Evolutionary conservation across 1,284 basidiomycete species (phyloP), one percentile per base, ranked within the genome.

Genomic region (Apiotrichum gamsii): DNA sequence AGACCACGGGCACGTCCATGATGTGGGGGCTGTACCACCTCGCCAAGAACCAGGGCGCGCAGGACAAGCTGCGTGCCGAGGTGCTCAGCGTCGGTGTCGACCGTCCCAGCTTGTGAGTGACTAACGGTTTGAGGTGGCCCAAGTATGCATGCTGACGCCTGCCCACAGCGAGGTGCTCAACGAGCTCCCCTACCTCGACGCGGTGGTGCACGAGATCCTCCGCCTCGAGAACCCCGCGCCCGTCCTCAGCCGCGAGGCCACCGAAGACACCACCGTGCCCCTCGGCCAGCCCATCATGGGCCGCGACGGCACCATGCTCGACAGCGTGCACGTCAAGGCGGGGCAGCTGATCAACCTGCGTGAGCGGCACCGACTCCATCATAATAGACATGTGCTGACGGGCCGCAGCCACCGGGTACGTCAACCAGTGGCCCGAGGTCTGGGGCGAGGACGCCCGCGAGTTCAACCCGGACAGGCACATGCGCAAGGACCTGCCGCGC

Each of bases 11-110:
- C 0, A 82, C 80, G 0, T 80, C 83, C 1, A 72, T 85, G 1
- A 80, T 83, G 3, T 90, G 86, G 85, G 80, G 78, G 45, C 72
- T 88, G 1, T 84, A 83, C 64, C 78, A 79, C 18, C 79, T 89
- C 15, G 75, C 82, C 0, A 73, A 72, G 23, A 62, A 80, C 44
- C 79, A 75, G 0, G 70, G 72, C 0, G 69, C 75, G 6, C 87
- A 89, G 64, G 56, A 64, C 18, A 70, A 70, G 25, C 75, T 90
- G 2, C 77, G 84, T 5, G 67, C 67, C 9, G 82, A 82, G 39
- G 65, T 84, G 0, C 58, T 65, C 37, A 54, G 60, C 15, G 62
- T 66, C 15, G 64, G 38, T 15, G 78, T 81, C 14, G 37, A 42
- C 5, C 35, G 62, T 54, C 24, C 14, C 8, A 24, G 32, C 33